phyloP scores from a whole-genome alignment of 345 rosid species.

The Cardamine resedifolia region DNA sequence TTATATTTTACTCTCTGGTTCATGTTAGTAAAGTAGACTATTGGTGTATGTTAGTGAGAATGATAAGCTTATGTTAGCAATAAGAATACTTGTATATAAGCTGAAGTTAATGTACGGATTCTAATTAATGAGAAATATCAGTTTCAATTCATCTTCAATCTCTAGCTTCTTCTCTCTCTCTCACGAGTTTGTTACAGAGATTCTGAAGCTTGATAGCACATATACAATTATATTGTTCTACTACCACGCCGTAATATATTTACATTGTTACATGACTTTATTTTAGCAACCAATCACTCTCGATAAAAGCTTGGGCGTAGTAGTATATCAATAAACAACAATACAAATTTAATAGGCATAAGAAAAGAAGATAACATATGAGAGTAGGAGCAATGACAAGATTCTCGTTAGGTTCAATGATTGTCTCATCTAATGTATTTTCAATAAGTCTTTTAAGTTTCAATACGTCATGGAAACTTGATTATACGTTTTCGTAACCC shows the following conservation, averaged over 20 bases:
- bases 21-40: no score
- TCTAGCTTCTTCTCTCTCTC: no score
- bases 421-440: not conserved
- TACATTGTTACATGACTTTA: not conserved
- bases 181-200: no score
- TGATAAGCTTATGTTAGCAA: no score
- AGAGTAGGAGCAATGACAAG: not conserved
- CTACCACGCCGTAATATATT: not conserved
- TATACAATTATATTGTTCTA: not conserved
- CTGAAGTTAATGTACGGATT: no score
- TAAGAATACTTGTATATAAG: no score
- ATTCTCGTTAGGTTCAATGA: slow-evolving; percentile 11
- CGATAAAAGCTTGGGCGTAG: not conserved
- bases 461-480: slow-evolving; percentile 24
- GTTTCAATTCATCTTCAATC: no score
- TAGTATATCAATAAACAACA: not conserved
- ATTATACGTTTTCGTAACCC: slow-evolving; percentile 13
- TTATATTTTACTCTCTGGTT: no score
- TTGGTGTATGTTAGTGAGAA: no score
- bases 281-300: not conserved
- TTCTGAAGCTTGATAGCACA: no score
- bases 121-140: no score
- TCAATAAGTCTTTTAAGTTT: not conserved
- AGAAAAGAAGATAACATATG: not conserved
- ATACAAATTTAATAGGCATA: not conserved